phyloP scores from a whole-genome alignment of 1,139 yeast genomes.

The Lodderomyces theae region DNA sequence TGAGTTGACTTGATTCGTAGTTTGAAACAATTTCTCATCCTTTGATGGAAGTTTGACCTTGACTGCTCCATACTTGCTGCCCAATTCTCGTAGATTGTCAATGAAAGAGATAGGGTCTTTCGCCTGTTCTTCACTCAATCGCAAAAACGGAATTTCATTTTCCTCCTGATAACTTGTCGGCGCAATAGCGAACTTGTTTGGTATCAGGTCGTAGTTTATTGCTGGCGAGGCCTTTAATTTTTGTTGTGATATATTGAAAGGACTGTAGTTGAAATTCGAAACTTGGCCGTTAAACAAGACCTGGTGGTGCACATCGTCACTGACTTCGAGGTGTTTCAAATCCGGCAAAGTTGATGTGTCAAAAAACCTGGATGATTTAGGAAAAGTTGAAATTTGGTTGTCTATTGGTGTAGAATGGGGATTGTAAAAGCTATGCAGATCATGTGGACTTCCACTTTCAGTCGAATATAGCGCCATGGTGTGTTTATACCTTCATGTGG shows the following conservation, averaged over 20 bases:
- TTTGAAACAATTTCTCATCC: constrained; percentile 27
- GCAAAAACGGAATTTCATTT: constrained; percentile 46
- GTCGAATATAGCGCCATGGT: not conserved
- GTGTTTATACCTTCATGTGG: not conserved
- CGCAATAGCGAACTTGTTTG: constrained; percentile 26
- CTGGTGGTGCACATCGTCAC: constrained; percentile 19
- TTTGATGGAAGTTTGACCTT: constrained; percentile 57
- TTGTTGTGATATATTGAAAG: constrained; percentile 43
- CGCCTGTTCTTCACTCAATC: constrained; percentile 39
- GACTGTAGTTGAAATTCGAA: constrained; percentile 39
- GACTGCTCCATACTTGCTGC: constrained; percentile 65
- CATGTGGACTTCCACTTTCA: not conserved
- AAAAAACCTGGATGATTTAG: constrained; percentile 37
- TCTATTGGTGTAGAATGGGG: not conserved
- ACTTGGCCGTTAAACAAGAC: constrained; percentile 26
- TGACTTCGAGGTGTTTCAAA: constrained; percentile 23
- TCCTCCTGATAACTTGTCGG: constrained; percentile 6
- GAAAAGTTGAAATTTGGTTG: constrained; percentile 20
- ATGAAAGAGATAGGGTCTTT: constrained; percentile 52
- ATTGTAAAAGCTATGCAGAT: not conserved
- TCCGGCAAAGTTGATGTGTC: constrained; percentile 28
- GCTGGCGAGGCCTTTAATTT: constrained; percentile 41
- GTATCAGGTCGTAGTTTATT: constrained; percentile 33
- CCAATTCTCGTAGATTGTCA: constrained; percentile 44
- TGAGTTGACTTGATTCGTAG: constrained; percentile 14